Base-by-base conservation (phyloP, 306 rosid genomes). In the Chamaecrista fasciculata region DNA sequence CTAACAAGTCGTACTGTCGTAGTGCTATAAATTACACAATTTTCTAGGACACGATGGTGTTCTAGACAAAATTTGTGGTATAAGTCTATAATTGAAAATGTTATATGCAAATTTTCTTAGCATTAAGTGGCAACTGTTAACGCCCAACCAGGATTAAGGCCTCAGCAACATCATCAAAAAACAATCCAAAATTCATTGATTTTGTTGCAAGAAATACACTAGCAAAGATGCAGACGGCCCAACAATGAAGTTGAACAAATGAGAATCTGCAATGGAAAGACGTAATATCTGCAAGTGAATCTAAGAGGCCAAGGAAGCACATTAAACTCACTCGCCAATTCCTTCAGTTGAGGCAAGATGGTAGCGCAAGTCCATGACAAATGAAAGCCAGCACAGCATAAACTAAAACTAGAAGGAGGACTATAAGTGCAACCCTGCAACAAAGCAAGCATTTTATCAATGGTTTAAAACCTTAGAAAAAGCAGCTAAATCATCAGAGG, bases 301-400 rank as follows among this genome's bases (percentile, higher is more conserved):
- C 52, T 63, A 37, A 50, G 75, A 73, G 19, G 52, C 48, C 34
- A 65, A 40, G 53, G 56, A 75, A 67, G 47, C 70, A 69, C 79
- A 42, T 75, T 47, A 72, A 62, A 75, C 57, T 65, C 74, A 51
- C 61, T 51, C 11, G 59, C 42, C 43, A 48, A 46, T 63, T 62
- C 49, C 63, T 76, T 87, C 82, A 77, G 84, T 76, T 55, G 20
- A 89, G 66, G 86, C 98, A 90, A 19, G 83, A 43, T 8, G 97
- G 97, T 11, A 93, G 80, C 1, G 89, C 69, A 33, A 84, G 85
- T 23, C 98, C 98, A 71, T 81, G 88, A 80, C 98, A 93, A 80
- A 90, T 94, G 68, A 88, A 86, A 79, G 97, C 97, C 81, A 88
- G 49, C 55, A 90, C 87, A 60, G 85, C 44, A 70, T 90, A 93